Evolutionary conservation across 768 basidiomycete species (phyloP), one percentile per base, ranked within the genome.

Genomic region (Scleroderma bovista): DNA sequence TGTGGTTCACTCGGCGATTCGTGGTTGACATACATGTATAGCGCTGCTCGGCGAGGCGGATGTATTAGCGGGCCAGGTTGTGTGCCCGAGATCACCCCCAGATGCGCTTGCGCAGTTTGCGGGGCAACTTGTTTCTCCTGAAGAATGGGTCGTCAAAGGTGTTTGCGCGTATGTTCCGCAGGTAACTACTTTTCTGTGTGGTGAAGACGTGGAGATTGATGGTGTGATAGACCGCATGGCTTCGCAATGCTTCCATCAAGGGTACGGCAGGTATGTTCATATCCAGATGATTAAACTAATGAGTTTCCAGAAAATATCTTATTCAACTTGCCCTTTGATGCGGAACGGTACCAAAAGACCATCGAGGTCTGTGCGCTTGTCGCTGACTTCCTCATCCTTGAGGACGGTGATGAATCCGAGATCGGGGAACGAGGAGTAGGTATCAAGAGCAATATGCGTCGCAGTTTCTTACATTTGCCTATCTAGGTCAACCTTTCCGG

Each of bases 41-140:
- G 86, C 85, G 7, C 77, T 96, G 36, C 76, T 97, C 4, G 93
- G 93, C 22, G 92, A 94, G 72, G 86, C 88, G 6, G 92, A 94
- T 66, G 57, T 92, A 5, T 68, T 94, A 12, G 69, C 84, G 10
- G 92, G 92, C 0, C 85, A 90, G 60, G 64, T 91, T 42, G 60
- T 84, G 12, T 88, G 88, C 59, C 90, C 92, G 12, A 76, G 88
- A 15, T 90, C 90, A 3, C 83, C 86, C 3, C 86, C 88, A 0
- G 80, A 92, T 61, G 75, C 83, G 1, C 70, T 92, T 56, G 83
- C 84, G 0, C 75, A 70, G 6, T 83, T 84, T 43, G 65, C 73
- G 0, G 72, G 66, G 7, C 64, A 70, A 2, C 56, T 59, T 36
- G 61, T 73, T 1, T 57, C 68, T 0, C 67, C 74, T 26, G 81